Evolutionary conservation across 371 early-diverging fungal genomes (phyloP), one percentile per base, ranked within the genome.

Genomic region (Mortierella sp.): DNA sequence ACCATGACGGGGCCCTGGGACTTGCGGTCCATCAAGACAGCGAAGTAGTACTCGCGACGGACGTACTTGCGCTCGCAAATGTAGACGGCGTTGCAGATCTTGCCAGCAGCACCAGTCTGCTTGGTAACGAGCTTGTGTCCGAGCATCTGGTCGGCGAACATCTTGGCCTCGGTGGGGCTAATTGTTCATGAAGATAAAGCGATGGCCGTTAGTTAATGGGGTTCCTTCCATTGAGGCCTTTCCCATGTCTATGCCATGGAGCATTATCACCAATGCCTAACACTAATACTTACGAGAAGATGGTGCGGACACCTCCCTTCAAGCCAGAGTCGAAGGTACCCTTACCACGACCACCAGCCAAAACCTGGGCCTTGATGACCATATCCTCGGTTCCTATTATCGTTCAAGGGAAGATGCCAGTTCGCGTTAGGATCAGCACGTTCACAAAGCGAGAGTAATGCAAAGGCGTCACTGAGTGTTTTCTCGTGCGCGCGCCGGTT

Each of bases 291-390:
- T 94, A 97, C 97, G 96, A 95, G 91, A 93, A 96, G 81, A 97
- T 95, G 79, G 96, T 92, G 88, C 95, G 94, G 73, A 99, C 99
- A 91, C 99, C 99, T 77, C 99, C 99, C 91, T 98, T 95, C 83
- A 97, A 92, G 50, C 99, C 98, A 82, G 92, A 95, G 82, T 96
- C 95, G 88, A 98, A 99, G 82, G 92, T 93, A 86, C 99, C 99
- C 92, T 99, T 99, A 81, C 99, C 99, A 90, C 99, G 97, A 77
- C 99, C 99, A 88, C 99, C 99, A 79, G 99, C 99, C 79, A 98
- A 91, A 48, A 99, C 99, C 91, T 99, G 99, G 74, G 99, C 99
- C 94, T 98, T 98, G 91, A 99, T 96, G 77, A 99, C 98, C 79
- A 97, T 90, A 80, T 98, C 99, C 85, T 95, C 91, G 69, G 93